Evolutionary conservation across 352 stramenopile genomes (phyloP).

Genomic region (Phytophthora idaei): DNA sequence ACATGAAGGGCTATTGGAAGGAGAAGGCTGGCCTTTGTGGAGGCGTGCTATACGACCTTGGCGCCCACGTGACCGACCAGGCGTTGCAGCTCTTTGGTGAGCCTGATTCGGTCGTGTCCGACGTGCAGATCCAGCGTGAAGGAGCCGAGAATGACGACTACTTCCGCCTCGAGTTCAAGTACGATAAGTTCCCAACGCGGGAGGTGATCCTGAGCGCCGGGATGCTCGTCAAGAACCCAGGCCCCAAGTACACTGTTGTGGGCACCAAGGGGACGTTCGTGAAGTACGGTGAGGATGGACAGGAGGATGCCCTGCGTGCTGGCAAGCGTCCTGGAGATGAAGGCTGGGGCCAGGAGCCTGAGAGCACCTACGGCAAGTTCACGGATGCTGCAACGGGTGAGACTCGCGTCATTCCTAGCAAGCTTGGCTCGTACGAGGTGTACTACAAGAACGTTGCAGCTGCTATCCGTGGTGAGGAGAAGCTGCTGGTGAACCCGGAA

Average conservation of each 20-base stretch:
- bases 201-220: slow-evolving; percentile 69
- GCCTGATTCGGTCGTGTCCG: slow-evolving; percentile 49
- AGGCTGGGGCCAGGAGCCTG: slow-evolving; percentile 57
- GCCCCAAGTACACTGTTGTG: slow-evolving; percentile 72
- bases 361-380: slow-evolving; percentile 53
- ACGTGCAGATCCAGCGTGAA: slow-evolving; percentile 80
- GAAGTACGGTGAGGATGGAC: slow-evolving; percentile 72
- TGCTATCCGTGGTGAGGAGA: slow-evolving; percentile 51
- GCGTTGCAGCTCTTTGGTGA: slow-evolving; percentile 68
- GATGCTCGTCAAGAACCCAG: slow-evolving; percentile 65
- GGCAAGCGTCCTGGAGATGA: slow-evolving; percentile 56
- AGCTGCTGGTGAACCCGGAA: slow-evolving; percentile 58
- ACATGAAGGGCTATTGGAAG: slow-evolving; percentile 84
- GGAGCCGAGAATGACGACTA: slow-evolving; percentile 72
- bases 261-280: slow-evolving; percentile 56
- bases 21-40: slow-evolving; percentile 61
- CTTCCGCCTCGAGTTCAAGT: slow-evolving; percentile 76
- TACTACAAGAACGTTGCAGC: slow-evolving; percentile 80
- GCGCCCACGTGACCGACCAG: slow-evolving; percentile 71
- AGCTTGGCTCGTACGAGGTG: slow-evolving; percentile 59
- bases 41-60: slow-evolving; percentile 76
- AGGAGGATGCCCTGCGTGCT: slow-evolving; percentile 64
- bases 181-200: slow-evolving; percentile 44
- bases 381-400: slow-evolving; percentile 27
- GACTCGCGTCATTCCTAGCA: slow-evolving; percentile 41